Evolutionary conservation across 208 protist species (phyloP), one percentile per base, ranked within the genome.

Genomic region (Angomonas deanei): DNA sequence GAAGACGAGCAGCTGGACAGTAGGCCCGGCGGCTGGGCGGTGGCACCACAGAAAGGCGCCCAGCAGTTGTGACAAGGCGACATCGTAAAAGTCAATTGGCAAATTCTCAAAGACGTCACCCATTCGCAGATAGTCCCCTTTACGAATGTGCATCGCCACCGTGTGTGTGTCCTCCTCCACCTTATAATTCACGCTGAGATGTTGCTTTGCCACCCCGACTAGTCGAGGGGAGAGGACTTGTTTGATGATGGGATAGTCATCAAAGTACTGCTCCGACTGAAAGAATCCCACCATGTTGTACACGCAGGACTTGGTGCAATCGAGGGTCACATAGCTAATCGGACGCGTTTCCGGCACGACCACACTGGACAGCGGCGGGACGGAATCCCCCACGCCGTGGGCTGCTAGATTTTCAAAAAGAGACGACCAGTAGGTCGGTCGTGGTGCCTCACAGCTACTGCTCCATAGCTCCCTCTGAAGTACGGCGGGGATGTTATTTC

Each of bases 281-380:
- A 93, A 95, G 55, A 95, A 94, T 31, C 88, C 88, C 10, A 87
- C 56, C 58, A 95, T 65, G 59, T 84, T 70, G 68, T 84, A 90
- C 2, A 80, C 3, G 13, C 34, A 57, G 15, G 70, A 32, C 1
- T 23, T 27, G 48, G 27, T 21, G 19, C 33, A 49, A n/a, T 24
- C 3, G 28, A 24, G 49, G 11, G 2, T 30, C 11, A 54, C 26
- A 19, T 19, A 15, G 23, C 11, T 27, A 54, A 72, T 74, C 0
- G 88, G 87, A 1, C 82, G 76, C 26, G 38, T 61, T 72, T 92
- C 88, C n/a, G 82, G 79, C 19, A 91, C 72, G 2, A 70, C 50
- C 31, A 86, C 72, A 38, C 70, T 52, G 13, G 63, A 61, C 28
- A 72, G 27, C 13, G 32, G n/a, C 31, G 36, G 13, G n/a, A 31